phyloP scores from a whole-genome alignment of 108 stramenopile species.

The Cyclotella distinguenda region DNA sequence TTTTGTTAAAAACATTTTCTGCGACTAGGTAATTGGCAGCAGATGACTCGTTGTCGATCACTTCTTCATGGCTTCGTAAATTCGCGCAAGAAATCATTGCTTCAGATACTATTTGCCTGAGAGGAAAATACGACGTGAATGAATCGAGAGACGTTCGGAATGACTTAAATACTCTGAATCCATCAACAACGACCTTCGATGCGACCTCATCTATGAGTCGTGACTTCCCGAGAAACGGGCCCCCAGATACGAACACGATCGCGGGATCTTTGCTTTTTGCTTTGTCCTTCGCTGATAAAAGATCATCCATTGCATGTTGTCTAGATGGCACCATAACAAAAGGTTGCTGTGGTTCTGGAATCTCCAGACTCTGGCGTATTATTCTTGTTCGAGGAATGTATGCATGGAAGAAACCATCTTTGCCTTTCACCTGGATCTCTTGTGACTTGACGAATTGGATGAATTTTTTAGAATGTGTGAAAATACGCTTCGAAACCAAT shows the following conservation, averaged over 20 bases:
- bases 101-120: conserved; percentile 40
- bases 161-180: conserved; percentile 41
- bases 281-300: conserved; percentile 24
- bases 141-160: conserved; percentile 52
- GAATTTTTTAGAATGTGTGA: conserved; percentile 47
- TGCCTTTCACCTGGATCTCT: conserved; percentile 50
- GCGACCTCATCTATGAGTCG: conserved; percentile 45
- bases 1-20: conserved; percentile 44
- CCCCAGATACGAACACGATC: conserved; percentile 40
- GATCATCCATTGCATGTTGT: conserved; percentile 43
- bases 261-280: conserved; percentile 23
- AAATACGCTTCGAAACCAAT: conserved; percentile 52
- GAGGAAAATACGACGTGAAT: conserved; percentile 51
- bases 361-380: conserved; percentile 33
- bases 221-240: conserved; percentile 49
- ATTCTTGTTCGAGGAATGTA: conserved; percentile 43
- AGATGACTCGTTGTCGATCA: conserved; percentile 25
- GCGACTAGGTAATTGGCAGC: conserved; percentile 39
- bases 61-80: conserved; percentile 6
- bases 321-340: conserved; percentile 51
- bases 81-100: conserved; percentile 42
- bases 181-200: conserved; percentile 29
- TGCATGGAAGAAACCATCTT: conserved; percentile 49
- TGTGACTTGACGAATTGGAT: conserved; percentile 45
- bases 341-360: conserved; percentile 37